These are phyloP conservation scores for Nothophoma quercina DNA, from an alignment of 2,329 filamentous ascomycete genomes.

Conservation along the genomic window DNA sequence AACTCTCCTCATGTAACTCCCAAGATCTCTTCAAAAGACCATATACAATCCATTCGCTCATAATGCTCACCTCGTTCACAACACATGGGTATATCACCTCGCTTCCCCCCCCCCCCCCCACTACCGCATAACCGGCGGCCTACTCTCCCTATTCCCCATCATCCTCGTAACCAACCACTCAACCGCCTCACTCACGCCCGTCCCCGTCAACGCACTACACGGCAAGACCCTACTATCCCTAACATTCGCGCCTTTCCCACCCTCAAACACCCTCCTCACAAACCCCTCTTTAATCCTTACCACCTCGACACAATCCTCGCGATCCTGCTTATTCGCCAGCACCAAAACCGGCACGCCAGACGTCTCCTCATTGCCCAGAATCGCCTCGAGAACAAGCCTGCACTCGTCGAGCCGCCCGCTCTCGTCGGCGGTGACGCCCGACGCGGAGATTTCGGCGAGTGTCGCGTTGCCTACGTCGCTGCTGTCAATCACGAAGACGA, in stretches of 20 bases:
- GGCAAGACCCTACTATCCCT: conserved; percentile 91
- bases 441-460: conserved; percentile 58
- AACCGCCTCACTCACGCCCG: conserved; percentile 91
- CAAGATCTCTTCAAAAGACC: neutral
- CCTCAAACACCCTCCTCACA: conserved; percentile 94
- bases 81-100: conserved; percentile 2
- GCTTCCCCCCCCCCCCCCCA: conserved; percentile 2
- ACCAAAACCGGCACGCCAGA: conserved; percentile 92
- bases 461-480: conserved; percentile 89
- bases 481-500: conserved; percentile 97
- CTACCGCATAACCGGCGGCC: conserved; percentile 92
- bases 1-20: no score
- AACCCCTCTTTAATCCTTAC: conserved; percentile 96
- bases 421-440: conserved; percentile 37
- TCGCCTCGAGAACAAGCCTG: conserved; percentile 85
- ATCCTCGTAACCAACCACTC: conserved; percentile 94
- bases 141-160: conserved; percentile 93
- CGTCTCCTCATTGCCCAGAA: conserved; percentile 85
- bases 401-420: conserved; percentile 81
- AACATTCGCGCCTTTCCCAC: conserved; percentile 84
- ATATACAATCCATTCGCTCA: neutral
- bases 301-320: conserved; percentile 97
- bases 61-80: neutral
- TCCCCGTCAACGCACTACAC: conserved; percentile 84
- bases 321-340: conserved; percentile 95